phyloP scores from a whole-genome alignment of 192 early-diverging fungal species.

The Pecoramyces ruminantium region DNA sequence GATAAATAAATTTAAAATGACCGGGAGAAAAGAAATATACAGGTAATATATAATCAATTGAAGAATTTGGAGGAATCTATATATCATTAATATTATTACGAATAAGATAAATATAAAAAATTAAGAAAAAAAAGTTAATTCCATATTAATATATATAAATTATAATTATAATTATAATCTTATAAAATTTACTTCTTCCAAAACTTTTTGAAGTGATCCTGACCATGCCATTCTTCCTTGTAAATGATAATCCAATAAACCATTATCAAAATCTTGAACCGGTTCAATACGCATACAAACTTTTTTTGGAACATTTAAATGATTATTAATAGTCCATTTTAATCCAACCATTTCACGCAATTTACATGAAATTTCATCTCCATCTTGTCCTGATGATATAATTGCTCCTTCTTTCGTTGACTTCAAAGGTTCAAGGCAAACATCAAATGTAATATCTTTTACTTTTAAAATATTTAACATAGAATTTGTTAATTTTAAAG shows the following conservation, averaged over 20 bases:
- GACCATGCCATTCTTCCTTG: background rate
- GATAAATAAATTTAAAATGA: background rate
- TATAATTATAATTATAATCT: no score
- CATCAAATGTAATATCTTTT: background rate
- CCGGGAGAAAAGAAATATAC: background rate
- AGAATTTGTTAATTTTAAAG: background rate
- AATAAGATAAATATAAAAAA: no score
- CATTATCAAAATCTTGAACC: background rate
- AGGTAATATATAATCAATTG: background rate
- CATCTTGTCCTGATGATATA: background rate
- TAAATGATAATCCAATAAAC: background rate
- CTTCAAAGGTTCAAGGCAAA: background rate
- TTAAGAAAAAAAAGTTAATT: no score
- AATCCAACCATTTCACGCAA: background rate
- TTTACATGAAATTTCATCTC: background rate
- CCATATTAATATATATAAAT: no score
- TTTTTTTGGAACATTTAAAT: background rate
- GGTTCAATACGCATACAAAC: background rate
- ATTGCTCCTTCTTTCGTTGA: background rate
- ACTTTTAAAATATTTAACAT: background rate
- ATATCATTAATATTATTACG: no score
- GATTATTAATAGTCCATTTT: background rate
- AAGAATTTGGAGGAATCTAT: background rate
- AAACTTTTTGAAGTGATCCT: background rate
- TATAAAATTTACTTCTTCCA: background rate